Percentiles rank a stretch among this genome's conserved stretches.
phyloP scores from a whole-genome alignment of 768 basidiomycete genomes.

The Lactifluus subvellereus region DNA sequence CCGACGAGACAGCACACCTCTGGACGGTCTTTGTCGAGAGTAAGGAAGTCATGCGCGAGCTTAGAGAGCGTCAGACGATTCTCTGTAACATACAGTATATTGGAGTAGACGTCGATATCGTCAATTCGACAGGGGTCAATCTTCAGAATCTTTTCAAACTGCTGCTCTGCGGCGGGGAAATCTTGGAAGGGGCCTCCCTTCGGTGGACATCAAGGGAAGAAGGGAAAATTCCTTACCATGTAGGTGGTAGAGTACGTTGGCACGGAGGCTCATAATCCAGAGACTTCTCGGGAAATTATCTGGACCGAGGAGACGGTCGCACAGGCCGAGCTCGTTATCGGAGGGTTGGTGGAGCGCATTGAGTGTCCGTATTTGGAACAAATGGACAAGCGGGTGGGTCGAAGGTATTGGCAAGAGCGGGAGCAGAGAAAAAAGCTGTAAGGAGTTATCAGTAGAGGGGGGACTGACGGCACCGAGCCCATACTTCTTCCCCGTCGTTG shows the following conservation, averaged over 20 bases:
- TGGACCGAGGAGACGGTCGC: conserved; percentile 66
- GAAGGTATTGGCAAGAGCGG: conserved; percentile 44
- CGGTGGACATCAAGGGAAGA: conserved; percentile 6
- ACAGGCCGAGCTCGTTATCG: conserved; percentile 75
- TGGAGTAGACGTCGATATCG: conserved; percentile 92
- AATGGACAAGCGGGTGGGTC: conserved; percentile 49
- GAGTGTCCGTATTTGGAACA: conserved; percentile 85
- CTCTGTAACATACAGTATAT: conserved; percentile 94
- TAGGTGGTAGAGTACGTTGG: conserved; percentile 82
- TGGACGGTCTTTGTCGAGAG: conserved; percentile 86
- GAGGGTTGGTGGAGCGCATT: conserved; percentile 87
- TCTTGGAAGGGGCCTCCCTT: conserved; percentile 43
- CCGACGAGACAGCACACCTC: conserved; percentile 96
- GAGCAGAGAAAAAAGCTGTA: conserved; percentile 41
- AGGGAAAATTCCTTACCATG: conserved; percentile 55
- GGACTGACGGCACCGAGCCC: not conserved
- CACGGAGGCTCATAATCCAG: conserved; percentile 83
- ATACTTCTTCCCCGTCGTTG: conserved; percentile 24
- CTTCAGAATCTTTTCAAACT: conserved; percentile 77
- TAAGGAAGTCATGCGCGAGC: conserved; percentile 86
- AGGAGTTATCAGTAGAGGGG: not conserved
- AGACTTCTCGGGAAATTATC: conserved; percentile 77
- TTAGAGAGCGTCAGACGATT: conserved; percentile 82
- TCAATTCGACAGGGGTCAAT: conserved; percentile 88
- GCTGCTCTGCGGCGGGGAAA: conserved; percentile 75